Evolutionary conservation across 1,284 basidiomycete species (phyloP), one percentile per base, ranked within the genome.

Genomic region (Cutaneotrichosporon spelunceum): DNA sequence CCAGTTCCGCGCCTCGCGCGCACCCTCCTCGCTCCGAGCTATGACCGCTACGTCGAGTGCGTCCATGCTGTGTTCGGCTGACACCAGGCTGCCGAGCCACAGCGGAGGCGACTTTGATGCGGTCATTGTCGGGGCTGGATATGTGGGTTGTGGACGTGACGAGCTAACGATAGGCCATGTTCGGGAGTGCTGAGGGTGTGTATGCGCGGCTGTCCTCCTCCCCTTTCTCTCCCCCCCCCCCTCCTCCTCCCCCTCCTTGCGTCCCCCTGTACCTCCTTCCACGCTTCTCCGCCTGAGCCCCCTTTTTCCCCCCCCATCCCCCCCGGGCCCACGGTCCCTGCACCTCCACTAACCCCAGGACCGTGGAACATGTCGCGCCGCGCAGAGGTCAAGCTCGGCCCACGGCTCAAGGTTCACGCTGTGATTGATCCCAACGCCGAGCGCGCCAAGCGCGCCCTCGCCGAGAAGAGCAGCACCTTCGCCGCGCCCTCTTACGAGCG

Each of bases 341-440:
- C n/a, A n/a, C n/a, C n/a, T n/a, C n/a, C n/a, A n/a, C 49, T 57
- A 13, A 34, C 23, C 3, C 26, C 60, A 75, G 73, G 74, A 11
- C 75, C 75, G 39, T 77, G 75, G 75, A 73, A 75, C 64, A 72
- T 77, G 42, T 59, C 73, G 29, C 61, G 64, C 33, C 66, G 73
- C 50, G 62, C 70, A 10, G 72, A 77, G 63, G 33, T 59, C 10
- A 94, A 95, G 82, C 88, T 98, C 61, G 94, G 93, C 42, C 87
- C 86, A 21, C 90, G 94, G 68, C 87, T 98, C 75, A 93, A 92
- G 77, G 91, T 98, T 50, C 86, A 91, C 60, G 94, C 91, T 16
- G 83, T 98, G 61, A 88, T 98, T 72, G 94, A 98, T 78, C 92
- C 94, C 34, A 87, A 87, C 19, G 83, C 86, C 57, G 87, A 90